Conservation (phyloP, 805 yeast genomes). For the Cyberlindnera maritima region DNA sequence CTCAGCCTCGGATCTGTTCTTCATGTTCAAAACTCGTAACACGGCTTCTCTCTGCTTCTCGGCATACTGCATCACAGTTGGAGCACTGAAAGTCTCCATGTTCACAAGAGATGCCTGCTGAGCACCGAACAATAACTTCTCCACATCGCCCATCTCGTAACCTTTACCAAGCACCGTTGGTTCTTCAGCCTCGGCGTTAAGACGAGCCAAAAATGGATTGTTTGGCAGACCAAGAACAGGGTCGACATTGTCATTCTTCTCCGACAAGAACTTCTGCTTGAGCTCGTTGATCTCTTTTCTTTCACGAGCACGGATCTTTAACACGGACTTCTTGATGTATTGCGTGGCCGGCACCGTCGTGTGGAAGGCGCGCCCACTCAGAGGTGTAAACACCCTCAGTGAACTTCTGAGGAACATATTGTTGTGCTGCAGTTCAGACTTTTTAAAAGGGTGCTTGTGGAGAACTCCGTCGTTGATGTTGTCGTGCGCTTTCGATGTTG, state of each 20-base stretch:
- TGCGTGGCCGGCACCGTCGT: slow-evolving; percentile 6
- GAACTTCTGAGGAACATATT: slow-evolving; percentile 11
- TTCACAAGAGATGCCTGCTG: slow-evolving; percentile 50
- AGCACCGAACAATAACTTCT: slow-evolving; percentile 74
- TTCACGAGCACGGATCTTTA: slow-evolving; percentile 26
- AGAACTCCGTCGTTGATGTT: neutral
- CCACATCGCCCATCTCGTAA: slow-evolving; percentile 61
- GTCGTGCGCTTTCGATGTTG: neutral
- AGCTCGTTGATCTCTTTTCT: slow-evolving; percentile 26
- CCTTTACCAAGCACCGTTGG: slow-evolving; percentile 62
- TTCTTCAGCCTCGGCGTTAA: slow-evolving; percentile 64
- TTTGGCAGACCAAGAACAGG: slow-evolving; percentile 78
- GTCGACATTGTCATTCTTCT: slow-evolving; percentile 40
- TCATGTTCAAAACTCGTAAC: slow-evolving; percentile 67
- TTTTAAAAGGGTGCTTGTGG: no score
- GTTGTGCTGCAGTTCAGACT: no score
- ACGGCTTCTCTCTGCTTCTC: slow-evolving; percentile 66
- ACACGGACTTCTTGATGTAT: slow-evolving; percentile 22
- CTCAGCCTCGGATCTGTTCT: slow-evolving; percentile 63
- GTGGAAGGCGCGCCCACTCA: slow-evolving; percentile 1
- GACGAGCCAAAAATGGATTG: slow-evolving; percentile 66
- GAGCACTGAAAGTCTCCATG: slow-evolving; percentile 26
- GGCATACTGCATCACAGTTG: slow-evolving; percentile 37
- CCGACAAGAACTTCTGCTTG: slow-evolving; percentile 27
- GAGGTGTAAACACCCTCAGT: slow-evolving; percentile 15